phyloP scores from a whole-genome alignment of 306 rosid genomes.

The Delonix regia region DNA sequence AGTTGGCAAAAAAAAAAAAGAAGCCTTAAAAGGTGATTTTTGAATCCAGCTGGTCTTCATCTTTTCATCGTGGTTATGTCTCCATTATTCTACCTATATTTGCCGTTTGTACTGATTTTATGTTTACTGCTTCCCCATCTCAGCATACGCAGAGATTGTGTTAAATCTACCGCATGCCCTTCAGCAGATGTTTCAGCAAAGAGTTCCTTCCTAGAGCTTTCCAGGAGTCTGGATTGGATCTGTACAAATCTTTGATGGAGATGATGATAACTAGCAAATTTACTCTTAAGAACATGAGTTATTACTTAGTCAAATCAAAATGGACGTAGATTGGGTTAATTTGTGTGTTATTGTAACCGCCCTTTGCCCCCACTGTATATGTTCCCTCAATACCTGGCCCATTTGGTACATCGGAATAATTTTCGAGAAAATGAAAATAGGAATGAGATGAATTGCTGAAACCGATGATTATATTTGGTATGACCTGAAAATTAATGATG shows the following conservation, averaged over 20 bases:
- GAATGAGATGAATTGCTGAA: no score
- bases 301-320: conserved; percentile 9
- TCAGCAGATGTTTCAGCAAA: conserved; percentile 57
- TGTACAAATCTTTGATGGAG: conserved; percentile 53
- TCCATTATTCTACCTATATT: not conserved
- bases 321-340: conserved; percentile 28
- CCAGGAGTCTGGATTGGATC: conserved; percentile 28
- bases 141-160: conserved; percentile 96
- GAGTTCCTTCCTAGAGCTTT: conserved; percentile 39
- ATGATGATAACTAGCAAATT: conserved; percentile 35
- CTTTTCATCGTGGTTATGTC: not conserved
- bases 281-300: conserved; percentile 14
- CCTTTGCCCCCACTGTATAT: not conserved
- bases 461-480: no score
- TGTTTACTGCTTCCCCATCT: conserved; percentile 23
- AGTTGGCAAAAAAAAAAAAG: no score
- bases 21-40: conserved; percentile 11
- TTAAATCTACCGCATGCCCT: conserved; percentile 78
- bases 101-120: conserved; percentile 1
- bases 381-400: conserved; percentile 26
- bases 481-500: no score
- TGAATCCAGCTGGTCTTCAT: not conserved
- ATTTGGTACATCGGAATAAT: no score
- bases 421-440: no score
- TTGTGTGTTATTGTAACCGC: conserved; percentile 26